Conservation (phyloP, 2,329 filamentous ascomycete species). For the Macrophomina tecta region DNA sequence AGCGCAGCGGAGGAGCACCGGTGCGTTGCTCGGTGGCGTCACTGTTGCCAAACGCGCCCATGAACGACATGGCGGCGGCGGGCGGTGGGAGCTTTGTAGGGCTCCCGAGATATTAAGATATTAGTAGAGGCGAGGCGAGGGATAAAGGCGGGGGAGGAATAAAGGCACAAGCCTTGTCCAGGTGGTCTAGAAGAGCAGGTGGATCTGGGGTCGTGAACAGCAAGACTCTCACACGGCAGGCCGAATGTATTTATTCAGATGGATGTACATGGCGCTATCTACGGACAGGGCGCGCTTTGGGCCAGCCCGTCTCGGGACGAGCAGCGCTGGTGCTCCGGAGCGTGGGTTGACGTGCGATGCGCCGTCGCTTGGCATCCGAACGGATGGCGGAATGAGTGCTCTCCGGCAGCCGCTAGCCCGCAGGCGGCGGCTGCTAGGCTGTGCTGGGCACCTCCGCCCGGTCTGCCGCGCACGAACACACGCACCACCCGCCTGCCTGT, state of each 20-base stretch:
- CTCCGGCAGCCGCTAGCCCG: conserved; percentile 11
- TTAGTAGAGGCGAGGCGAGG: conserved; percentile 2
- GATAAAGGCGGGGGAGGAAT: neutral
- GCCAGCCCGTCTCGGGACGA: conserved; percentile 10
- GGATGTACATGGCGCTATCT: neutral
- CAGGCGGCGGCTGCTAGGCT: neutral
- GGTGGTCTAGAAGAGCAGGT: neutral
- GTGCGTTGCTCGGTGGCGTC: conserved; percentile 12
- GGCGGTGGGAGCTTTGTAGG: neutral
- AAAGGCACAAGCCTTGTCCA: neutral
- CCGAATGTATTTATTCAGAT: conserved; percentile 25
- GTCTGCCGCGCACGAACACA: neutral
- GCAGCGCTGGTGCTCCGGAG: conserved; percentile 1
- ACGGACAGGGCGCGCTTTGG: neutral
- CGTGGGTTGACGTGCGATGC: neutral
- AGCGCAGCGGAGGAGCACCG: conserved; percentile 6
- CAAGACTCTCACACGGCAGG: neutral
- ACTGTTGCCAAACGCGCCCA: conserved; percentile 23
- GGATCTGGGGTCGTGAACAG: conserved; percentile 18
- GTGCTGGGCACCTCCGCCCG: neutral
- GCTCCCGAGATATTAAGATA: conserved; percentile 10
- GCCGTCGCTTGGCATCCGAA: conserved; percentile 5
- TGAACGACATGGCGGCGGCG: conserved; percentile 27
- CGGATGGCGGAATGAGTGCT: conserved; percentile 16
- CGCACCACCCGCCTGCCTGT: neutral